These are phyloP conservation scores for Hymenoscyphus fraxineus DNA, from an alignment of 2,329 filamentous ascomycete genomes.

Conservation along the genomic window DNA sequence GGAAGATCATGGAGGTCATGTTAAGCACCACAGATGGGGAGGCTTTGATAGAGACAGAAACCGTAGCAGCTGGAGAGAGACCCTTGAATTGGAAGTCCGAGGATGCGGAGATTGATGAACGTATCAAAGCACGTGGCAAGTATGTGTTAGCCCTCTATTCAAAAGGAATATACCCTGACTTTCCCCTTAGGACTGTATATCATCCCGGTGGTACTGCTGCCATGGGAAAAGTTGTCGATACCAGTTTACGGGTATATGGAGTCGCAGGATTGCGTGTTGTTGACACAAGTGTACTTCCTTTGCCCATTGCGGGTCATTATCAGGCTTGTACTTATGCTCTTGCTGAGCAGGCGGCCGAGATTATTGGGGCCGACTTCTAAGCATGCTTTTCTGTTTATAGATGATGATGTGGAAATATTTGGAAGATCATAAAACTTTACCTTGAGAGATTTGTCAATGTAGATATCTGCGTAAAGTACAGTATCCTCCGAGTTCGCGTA, in stretches of 20 bases:
- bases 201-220: constrained; percentile 6
- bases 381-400: no score
- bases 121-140: background rate
- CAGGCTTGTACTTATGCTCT: no score
- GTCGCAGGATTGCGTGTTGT: constrained; percentile 48
- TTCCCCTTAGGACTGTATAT: background rate
- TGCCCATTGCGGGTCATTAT: background rate
- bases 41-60: constrained; percentile 8
- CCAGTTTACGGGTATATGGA: constrained; percentile 43
- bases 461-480: no score
- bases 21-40: constrained; percentile 12
- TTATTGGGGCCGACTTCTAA: no score
- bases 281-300: constrained; percentile 44
- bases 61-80: constrained; percentile 4
- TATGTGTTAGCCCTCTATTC: no score
- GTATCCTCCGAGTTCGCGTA: no score
- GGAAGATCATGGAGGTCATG: background rate
- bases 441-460: no score
- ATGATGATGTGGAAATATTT: no score
- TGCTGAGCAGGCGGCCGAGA: no score
- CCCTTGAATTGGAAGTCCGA: background rate
- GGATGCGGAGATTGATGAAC: constrained; percentile 14
- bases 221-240: constrained; percentile 43
- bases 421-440: no score
- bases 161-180: no score